Percentiles rank a stretch among this genome's conserved stretches.
These are phyloP conservation scores for Hamamelis virginiana DNA, from an alignment of 164 flowering plant species.

Conservation along the genomic window DNA sequence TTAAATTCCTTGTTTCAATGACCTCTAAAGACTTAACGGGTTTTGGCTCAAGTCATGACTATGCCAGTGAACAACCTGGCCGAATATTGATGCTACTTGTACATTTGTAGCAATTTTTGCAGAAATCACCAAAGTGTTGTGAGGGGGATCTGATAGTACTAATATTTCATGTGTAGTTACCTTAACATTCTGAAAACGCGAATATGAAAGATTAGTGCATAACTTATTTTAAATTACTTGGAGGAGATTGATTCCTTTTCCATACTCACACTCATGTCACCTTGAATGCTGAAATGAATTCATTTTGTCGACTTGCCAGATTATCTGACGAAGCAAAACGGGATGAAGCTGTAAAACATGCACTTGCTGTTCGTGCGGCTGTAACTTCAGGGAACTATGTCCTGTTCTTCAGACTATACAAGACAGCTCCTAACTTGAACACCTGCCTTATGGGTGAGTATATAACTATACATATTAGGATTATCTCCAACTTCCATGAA, in stretches of 20 bases:
- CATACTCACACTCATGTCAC: background rate
- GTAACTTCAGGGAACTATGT: slow-evolving; percentile 89
- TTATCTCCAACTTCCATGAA: background rate
- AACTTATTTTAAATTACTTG: background rate
- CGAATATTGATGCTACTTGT: background rate
- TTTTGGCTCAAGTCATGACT: no score
- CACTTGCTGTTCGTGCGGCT: slow-evolving; percentile 92
- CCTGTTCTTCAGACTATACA: slow-evolving; percentile 78
- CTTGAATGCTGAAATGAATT: background rate
- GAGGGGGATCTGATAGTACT: background rate
- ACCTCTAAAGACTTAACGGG: no score
- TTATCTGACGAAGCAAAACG: slow-evolving; percentile 66
- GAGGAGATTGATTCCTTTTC: background rate
- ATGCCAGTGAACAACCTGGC: background rate
- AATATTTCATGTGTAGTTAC: background rate
- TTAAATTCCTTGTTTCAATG: no score
- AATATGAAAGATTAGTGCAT: background rate
- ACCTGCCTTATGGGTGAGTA: slow-evolving; percentile 84
- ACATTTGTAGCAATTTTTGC: background rate
- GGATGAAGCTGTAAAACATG: slow-evolving; percentile 82
- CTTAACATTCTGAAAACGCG: background rate
- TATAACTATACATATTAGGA: background rate
- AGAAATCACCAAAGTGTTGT: background rate
- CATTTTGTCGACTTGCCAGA: slow-evolving; percentile 35
- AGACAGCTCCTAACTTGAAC: slow-evolving; percentile 77